Evolutionary conservation across 2,329 filamentous ascomycete species (phyloP), one percentile per base, ranked within the genome.

Genomic region (Talaromyces pinophilus): DNA sequence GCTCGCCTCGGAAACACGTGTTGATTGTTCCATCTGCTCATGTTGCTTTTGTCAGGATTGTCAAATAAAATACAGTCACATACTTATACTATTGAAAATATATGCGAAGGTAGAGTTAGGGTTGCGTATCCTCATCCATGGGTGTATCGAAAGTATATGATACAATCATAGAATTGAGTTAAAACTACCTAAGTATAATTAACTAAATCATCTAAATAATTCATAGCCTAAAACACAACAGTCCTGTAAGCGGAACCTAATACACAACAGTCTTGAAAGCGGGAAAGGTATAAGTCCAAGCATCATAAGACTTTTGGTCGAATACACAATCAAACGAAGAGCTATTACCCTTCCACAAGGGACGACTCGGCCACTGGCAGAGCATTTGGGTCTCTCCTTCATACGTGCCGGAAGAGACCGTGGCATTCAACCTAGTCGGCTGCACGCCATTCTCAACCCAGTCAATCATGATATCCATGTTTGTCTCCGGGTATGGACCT

Each of bases 371-470:
- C 48, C 48, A 52, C 25, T 52, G 48, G 2, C 25, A 52, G 11
- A 52, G 46, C 48, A 52, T 15, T 17, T 52, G 48, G 2, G 48
- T 52, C 25, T 52, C 48, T 17, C 48, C 48, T 30, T 30, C 8
- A 7, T 30, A 52, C 25, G 13, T 52, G 11, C 48, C 25, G 48
- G 48, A 52, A 52, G 25, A 52, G 5, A 76, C 75, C 0, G 77
- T 79, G 1, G 74, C 81, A 40, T 80, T 80, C 30, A 85, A 69
- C 0, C 71, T 79, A 5, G 72, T 74, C 0, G 83, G 82, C 10
- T 75, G 76, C 4, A 77, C 71, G 5, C 78, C 81, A 6, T 81
- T 77, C 72, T 85, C 83, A 1, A 83, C 83, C 83, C 83, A 85
- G 48, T 82, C 74, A 54, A 86, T 81, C 59, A 84, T 71, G 1